Conservation (phyloP, 441 rosid species). For the Brassica balearica region DNA sequence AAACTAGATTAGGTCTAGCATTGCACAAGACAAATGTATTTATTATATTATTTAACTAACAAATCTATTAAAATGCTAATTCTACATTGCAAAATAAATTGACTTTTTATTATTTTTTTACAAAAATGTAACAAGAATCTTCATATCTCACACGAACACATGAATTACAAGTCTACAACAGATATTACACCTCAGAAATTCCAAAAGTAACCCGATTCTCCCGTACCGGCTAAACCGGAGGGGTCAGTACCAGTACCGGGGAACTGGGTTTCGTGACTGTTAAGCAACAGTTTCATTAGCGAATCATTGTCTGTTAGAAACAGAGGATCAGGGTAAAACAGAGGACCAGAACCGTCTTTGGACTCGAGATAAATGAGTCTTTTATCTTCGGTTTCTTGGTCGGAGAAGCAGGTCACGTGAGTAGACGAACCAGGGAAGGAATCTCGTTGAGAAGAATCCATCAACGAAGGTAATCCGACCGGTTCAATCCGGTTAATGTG, state of each 20-base stretch:
- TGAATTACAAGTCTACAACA: constrained; percentile 34
- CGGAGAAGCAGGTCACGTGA: constrained; percentile 99
- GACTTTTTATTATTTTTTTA: constrained; percentile 20
- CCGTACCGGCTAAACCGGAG: constrained; percentile 49
- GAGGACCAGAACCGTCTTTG: constrained; percentile 36
- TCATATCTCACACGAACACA: constrained; percentile 21
- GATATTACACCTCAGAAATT: constrained; percentile 49
- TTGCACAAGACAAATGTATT: background rate
- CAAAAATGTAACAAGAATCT: constrained; percentile 33
- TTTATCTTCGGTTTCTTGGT: constrained; percentile 51
- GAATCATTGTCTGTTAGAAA: constrained; percentile 55
- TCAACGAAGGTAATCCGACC: constrained; percentile 63
- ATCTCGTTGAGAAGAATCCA: constrained; percentile 60
- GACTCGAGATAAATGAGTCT: constrained; percentile 40
- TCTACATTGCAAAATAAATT: constrained; percentile 24
- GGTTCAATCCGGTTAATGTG: constrained; percentile 55
- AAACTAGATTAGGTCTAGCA: background rate
- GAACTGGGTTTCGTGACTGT: constrained; percentile 58
- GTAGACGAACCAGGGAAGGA: constrained; percentile 45
- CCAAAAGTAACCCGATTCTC: constrained; percentile 66
- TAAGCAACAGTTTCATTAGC: constrained; percentile 52
- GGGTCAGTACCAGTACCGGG: constrained; percentile 48
- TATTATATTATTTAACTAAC: background rate
- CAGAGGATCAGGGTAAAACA: constrained; percentile 52
- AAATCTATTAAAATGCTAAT: constrained; percentile 23